Percentiles rank a stretch among this genome's conserved stretches.
phyloP scores from a whole-genome alignment of 257 asterid genomes.

The Nicotiana tabacum region DNA sequence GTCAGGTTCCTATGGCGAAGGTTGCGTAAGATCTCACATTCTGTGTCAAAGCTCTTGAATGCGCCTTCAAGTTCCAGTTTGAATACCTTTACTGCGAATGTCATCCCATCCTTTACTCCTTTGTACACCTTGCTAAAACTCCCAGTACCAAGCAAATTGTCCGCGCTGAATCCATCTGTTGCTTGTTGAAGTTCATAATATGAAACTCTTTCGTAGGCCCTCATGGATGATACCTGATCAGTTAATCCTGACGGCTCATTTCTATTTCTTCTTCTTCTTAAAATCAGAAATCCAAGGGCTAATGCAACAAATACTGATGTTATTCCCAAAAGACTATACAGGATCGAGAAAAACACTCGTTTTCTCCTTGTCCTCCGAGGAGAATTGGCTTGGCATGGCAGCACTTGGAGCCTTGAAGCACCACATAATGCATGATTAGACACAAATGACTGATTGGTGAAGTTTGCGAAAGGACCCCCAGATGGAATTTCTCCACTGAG shows the following conservation, averaged over 20 bases:
- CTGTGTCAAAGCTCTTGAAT: not conserved
- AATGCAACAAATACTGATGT: not conserved
- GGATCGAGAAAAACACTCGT: not conserved
- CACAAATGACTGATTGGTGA: slow-evolving; percentile 16
- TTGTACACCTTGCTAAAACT: slow-evolving; percentile 20
- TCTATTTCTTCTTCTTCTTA: not conserved
- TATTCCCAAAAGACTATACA: not conserved
- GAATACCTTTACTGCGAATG: slow-evolving; percentile 25
- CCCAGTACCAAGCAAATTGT: slow-evolving; percentile 13
- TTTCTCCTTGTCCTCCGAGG: not conserved
- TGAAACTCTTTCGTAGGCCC: not conserved
- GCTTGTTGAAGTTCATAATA: slow-evolving; percentile 9
- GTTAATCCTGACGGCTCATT: not conserved
- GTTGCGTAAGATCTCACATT: not conserved
- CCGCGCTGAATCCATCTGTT: not conserved
- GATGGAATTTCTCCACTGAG: slow-evolving; percentile 22
- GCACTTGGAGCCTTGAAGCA: not conserved
- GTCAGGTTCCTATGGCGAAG: not conserved
- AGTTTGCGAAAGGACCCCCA: slow-evolving; percentile 15
- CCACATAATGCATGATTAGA: slow-evolving; percentile 24
- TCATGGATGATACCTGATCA: not conserved
- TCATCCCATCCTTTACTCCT: not conserved
- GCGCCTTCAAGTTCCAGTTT: slow-evolving; percentile 15
- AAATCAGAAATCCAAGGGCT: not conserved
- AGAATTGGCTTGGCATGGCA: slow-evolving; percentile 6